Evolutionary conservation across 441 rosid species (phyloP), one percentile per base, ranked within the genome.

Genomic region (Adansonia rubrostipa): DNA sequence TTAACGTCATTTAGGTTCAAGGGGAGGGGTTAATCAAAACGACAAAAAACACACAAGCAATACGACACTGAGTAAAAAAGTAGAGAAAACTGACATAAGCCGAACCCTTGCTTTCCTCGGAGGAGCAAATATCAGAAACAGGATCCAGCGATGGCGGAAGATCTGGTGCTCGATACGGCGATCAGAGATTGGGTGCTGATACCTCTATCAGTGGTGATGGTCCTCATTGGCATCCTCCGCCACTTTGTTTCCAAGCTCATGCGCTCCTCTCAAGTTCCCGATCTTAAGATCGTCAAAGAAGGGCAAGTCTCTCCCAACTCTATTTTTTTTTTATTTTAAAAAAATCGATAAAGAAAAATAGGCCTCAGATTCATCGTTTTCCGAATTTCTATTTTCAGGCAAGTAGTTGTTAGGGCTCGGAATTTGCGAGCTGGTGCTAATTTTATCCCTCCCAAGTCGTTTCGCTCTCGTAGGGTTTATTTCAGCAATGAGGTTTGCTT

Each of bases 111-210:
- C 11, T 48, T 47, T 47, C 10, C 15, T 48, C 48, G 69, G 13
- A 7, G 56, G 44, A 28, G 70, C 68, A 48, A 76, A 47, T 14
- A 56, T 9, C 45, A 51, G 71, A 64, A 14, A 44, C 0, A 14
- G 68, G 17, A 57, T 58, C 13, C 64, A 81, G 79, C 73, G 60
- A 96, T 93, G 99, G 97, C 96, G 82, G 99, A 93, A 82, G 99
- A 96, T 85, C 87, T 96, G 78, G 98, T 96, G 42, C 87, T 94
- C 2, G 98, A 93, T 83, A 92, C 96, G 58, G 98, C 98, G 79
- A 94, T 97, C 22, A 93, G 99, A 86, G 98, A 97, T 62, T 97
- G 99, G 99, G 98, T 96, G 40, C 82, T 96, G 77, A 96, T 96
- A 28, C 98, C 97, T 13, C 86, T 96, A 3, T 93, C 98, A 0